Conservation (phyloP, 176 grass and related monocot genomes). For the Guadua angustifolia region DNA sequence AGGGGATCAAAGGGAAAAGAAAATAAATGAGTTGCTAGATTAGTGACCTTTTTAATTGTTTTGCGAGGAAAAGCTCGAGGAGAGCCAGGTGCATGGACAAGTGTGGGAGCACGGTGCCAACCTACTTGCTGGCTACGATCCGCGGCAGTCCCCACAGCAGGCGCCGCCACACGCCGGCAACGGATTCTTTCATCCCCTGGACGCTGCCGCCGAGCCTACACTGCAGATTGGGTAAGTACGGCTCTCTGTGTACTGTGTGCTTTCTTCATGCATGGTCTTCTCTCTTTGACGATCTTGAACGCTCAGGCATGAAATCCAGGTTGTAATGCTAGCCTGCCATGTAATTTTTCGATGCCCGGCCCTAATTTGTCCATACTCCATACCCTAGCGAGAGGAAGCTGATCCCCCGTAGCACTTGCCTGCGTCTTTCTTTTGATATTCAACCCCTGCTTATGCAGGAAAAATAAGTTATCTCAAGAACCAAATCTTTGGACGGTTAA, state of each 20-base stretch:
- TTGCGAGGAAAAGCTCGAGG: constrained; percentile 67
- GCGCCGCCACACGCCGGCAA: constrained; percentile 56
- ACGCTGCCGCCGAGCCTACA: constrained; percentile 66
- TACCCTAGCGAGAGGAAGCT: neutral
- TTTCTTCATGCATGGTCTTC: neutral
- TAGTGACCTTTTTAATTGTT: constrained; percentile 2
- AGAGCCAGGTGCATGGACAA: constrained; percentile 67
- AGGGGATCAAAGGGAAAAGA: neutral
- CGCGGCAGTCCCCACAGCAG: constrained; percentile 61
- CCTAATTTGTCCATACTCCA: neutral
- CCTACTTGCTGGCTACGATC: constrained; percentile 61
- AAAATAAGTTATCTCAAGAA: neutral
- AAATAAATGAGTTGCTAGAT: neutral
- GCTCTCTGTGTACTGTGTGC: neutral
- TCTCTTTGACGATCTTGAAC: neutral
- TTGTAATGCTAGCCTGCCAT: neutral
- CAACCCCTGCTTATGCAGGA: too few species aligned
- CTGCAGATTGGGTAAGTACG: constrained; percentile 78
- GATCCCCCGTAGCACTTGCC: neutral
- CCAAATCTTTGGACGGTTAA: neutral
- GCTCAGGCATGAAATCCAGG: neutral
- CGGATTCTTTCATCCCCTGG: constrained; percentile 81
- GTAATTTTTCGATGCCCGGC: neutral
- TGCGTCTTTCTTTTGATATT: neutral
- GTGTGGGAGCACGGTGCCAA: constrained; percentile 73